Evolutionary conservation across 371 early-diverging fungal genomes (phyloP), one percentile per base, ranked within the genome.

Genomic region (Funneliformis caledonium): DNA sequence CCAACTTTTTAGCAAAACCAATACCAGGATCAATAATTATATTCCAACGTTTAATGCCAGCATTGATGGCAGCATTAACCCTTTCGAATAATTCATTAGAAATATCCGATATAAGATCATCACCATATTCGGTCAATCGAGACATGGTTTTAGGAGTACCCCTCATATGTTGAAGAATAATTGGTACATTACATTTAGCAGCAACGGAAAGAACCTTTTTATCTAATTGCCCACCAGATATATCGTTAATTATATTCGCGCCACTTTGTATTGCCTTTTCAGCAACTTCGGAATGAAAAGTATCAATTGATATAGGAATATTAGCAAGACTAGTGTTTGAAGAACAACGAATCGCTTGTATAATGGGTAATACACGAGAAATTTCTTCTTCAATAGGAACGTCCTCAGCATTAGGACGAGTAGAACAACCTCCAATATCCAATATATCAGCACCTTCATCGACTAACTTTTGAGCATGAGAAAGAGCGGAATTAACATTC

Each of bases 361-460:
- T 94, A 9, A 97, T 95, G 1, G 99, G 98, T 0, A 98, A 88
- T 1, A 98, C 95, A 31, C 99, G 92, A 4, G 83, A 82, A 22
- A 96, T 85, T 85, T 96, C 96, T 80, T 94, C 96, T 67, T 92
- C 95, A 7, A 88, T 90, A 37, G 93, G 85, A 3, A 92, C 89
- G 52, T 95, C 96, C 31, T 90, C 91, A 2, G 97, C 94, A 47
- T 92, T 89, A 6, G 98, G 98, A 11, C 97, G 92, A 0, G 99
- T 98, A 5, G 97, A 96, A 89, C 94, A 93, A 11, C 99, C 99
- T 48, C 99, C 99, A 83, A 99, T 91, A 87, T 99, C 99, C 75
- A 99, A 90, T 16, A 99, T 95, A 82, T 96, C 95, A 0, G 95
- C 97, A 14, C 98, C 98, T 56, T 91, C 91, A 11, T 86, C 86